These are phyloP conservation scores for Albifimbria verrucaria DNA, from an alignment of 2,329 filamentous ascomycete genomes.

Conservation along the genomic window DNA sequence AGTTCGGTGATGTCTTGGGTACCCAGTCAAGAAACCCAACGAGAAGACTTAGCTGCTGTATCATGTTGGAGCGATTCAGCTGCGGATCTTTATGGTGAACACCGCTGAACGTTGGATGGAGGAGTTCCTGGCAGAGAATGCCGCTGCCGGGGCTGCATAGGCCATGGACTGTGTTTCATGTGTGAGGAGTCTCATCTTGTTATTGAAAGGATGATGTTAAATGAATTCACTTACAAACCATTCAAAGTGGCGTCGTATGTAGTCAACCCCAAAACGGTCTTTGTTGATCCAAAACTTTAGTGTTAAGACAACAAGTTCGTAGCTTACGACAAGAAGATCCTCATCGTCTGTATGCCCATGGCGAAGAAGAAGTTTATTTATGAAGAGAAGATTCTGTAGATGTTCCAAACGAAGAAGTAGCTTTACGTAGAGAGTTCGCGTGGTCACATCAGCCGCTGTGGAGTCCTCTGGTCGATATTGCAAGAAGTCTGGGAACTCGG, in stretches of 20 bases:
- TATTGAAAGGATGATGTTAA: background rate
- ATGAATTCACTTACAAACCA: slow-evolving; percentile 39
- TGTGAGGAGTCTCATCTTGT: background rate
- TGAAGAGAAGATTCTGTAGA: slow-evolving; percentile 55
- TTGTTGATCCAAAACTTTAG: slow-evolving; percentile 47
- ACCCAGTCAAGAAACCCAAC: slow-evolving; percentile 52
- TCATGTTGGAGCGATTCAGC: slow-evolving; percentile 44
- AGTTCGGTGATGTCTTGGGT: slow-evolving; percentile 43
- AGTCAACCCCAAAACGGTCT: slow-evolving; percentile 36
- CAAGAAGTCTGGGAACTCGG: background rate
- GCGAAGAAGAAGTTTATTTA: slow-evolving; percentile 56
- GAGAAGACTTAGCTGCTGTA: slow-evolving; percentile 49
- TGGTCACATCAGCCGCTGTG: background rate
- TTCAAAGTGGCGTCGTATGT: slow-evolving; percentile 41
- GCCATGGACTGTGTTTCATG: slow-evolving; percentile 37
- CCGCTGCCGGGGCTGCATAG: slow-evolving; percentile 47
- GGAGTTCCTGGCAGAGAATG: slow-evolving; percentile 47
- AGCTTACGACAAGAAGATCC: slow-evolving; percentile 40
- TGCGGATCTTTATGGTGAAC: slow-evolving; percentile 27
- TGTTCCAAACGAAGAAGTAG: slow-evolving; percentile 47
- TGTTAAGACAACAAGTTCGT: slow-evolving; percentile 44
- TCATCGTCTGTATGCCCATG: slow-evolving; percentile 32
- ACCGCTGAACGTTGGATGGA: slow-evolving; percentile 36
- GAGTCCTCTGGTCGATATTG: background rate
- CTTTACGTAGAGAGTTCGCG: slow-evolving; percentile 35